phyloP scores from a whole-genome alignment of 2,329 filamentous ascomycete genomes.

The Arthrobotrys sphaeroides region DNA sequence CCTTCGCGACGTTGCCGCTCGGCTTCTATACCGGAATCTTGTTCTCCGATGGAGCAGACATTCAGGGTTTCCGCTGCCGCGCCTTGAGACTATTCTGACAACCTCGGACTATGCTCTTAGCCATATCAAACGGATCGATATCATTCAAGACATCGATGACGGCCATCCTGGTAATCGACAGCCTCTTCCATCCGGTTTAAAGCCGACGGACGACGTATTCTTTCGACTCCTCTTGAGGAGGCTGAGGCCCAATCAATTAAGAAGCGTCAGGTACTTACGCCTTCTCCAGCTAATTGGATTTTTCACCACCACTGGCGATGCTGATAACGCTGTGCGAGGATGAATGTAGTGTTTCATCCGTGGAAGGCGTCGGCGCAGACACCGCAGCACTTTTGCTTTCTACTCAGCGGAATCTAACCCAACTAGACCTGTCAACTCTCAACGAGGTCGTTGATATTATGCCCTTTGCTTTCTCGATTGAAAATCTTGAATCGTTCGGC shows the following conservation, averaged over 20 bases:
- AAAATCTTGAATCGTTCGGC: slow-evolving; percentile 18
- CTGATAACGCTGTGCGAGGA: too few relatives aligned
- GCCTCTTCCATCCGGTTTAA: background rate
- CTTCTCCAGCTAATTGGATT: background rate
- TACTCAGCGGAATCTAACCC: slow-evolving; percentile 6
- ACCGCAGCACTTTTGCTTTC: slow-evolving; percentile 4
- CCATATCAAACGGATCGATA: slow-evolving; percentile 15
- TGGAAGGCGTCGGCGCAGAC: slow-evolving; percentile 9
- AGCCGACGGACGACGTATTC: slow-evolving; percentile 9
- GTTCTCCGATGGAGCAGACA: slow-evolving; percentile 13
- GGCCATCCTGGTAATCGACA: background rate
- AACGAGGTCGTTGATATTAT: background rate
- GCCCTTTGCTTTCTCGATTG: background rate
- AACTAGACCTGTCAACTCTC: slow-evolving; percentile 19
- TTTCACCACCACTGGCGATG: too few relatives aligned
- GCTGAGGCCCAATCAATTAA: slow-evolving; percentile 1
- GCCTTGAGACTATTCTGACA: slow-evolving; percentile 16
- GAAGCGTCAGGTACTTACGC: slow-evolving; percentile 7
- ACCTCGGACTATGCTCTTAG: slow-evolving; percentile 7
- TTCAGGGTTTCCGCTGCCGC: background rate
- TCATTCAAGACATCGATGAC: slow-evolving; percentile 3
- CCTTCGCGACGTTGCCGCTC: slow-evolving; percentile 10
- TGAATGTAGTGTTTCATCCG: background rate
- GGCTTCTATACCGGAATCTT: slow-evolving; percentile 13
- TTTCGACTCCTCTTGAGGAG: background rate